Evolutionary conservation across 2,329 filamentous ascomycete species (phyloP).

Genomic region (Drechslerella stenobrocha): DNA sequence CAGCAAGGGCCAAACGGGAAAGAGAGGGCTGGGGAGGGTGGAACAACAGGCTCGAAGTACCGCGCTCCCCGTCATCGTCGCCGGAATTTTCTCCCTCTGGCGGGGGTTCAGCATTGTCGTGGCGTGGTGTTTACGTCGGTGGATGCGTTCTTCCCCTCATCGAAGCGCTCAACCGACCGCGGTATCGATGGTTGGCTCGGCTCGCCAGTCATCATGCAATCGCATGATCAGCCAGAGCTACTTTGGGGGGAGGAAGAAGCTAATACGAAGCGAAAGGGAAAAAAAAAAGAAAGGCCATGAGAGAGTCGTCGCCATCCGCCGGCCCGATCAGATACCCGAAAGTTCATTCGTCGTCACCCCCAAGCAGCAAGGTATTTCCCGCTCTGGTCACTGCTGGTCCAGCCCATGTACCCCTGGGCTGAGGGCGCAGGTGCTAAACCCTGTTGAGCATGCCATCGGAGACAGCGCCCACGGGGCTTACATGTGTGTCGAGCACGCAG

Average conservation of each 20-base stretch:
- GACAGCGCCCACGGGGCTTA: constrained; percentile 2
- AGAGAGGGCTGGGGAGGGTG: background rate
- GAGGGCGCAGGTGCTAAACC: background rate
- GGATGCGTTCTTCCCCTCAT: too few species aligned
- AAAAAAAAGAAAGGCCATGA: background rate
- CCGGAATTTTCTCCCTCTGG: too few species aligned
- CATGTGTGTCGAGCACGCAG: background rate
- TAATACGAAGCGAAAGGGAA: background rate
- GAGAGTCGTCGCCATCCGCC: constrained; percentile 1
- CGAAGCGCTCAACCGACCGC: too few species aligned
- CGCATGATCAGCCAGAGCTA: background rate
- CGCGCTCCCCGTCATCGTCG: too few species aligned
- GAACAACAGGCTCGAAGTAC: too few species aligned
- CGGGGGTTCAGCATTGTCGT: too few species aligned
- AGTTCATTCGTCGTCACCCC: constrained; percentile 7
- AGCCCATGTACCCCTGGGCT: constrained; percentile 4
- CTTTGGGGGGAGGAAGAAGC: background rate
- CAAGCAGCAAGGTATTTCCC: constrained; percentile 6
- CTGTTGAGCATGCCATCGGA: constrained; percentile 4
- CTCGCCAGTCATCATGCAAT: background rate
- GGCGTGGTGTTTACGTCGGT: too few species aligned
- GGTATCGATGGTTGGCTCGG: background rate
- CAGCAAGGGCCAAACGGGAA: background rate
- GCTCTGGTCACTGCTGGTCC: background rate
- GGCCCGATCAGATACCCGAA: constrained; percentile 8